Percentiles rank a stretch among this genome's conserved stretches.
Conservation (phyloP, 768 basidiomycete genomes). For the Phlegmacium glaucopus region DNA sequence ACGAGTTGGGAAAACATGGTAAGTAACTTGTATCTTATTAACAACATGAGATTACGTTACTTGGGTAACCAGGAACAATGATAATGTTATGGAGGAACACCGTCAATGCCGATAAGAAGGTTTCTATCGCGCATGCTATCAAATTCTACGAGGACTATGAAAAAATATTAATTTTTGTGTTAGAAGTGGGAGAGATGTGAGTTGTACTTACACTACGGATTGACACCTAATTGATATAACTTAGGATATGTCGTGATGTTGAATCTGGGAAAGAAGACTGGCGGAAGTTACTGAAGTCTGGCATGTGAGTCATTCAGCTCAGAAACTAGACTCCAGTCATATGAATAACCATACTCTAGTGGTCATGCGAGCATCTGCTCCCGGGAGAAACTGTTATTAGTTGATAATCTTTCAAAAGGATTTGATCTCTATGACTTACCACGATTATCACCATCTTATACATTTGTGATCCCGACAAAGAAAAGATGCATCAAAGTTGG, state of each 20-base stretch:
- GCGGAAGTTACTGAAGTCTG: conserved; percentile 2
- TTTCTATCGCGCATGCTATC: not conserved
- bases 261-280: conserved; percentile 2
- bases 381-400: conserved; percentile 1
- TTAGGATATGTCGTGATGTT: not conserved
- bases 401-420: conserved; percentile 11
- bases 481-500: conserved; percentile 6
- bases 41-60: not conserved
- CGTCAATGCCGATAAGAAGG: not conserved
- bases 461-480: conserved; percentile 1
- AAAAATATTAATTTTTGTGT: conserved; percentile 2
- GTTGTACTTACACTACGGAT: not conserved
- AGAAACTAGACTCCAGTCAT: not conserved
- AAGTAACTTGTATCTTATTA: not conserved
- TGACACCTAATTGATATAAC: not conserved
- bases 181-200: conserved; percentile 10
- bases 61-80: not conserved
- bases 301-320: conserved; percentile 1
- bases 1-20: conserved; percentile 2
- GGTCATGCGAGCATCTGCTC: conserved; percentile 4
- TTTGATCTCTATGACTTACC: conserved; percentile 10
- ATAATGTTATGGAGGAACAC: conserved; percentile 1
- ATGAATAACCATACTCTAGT: not conserved
- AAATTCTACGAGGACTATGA: conserved; percentile 5
- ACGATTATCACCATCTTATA: not conserved